Conservation (phyloP, 192 early-diverging fungal species). For the Allomyces macrogynus region DNA sequence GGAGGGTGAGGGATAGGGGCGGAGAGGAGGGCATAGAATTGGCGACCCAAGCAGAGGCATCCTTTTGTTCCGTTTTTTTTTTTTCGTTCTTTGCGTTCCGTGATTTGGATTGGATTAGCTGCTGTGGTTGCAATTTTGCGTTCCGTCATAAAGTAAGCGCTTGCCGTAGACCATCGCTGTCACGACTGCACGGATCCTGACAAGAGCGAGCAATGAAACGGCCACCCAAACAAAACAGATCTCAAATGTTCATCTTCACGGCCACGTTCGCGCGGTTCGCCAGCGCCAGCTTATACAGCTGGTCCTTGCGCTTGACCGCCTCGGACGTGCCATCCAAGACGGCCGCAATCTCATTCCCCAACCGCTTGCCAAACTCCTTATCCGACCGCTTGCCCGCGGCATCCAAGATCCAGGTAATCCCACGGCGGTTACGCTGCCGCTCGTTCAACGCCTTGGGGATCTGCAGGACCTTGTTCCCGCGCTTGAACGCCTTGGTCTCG, state of each 20-base stretch:
- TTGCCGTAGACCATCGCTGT: no score
- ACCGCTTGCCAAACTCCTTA: constrained; percentile 39
- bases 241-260: constrained; percentile 10
- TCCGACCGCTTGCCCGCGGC: constrained; percentile 41
- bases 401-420: constrained; percentile 72
- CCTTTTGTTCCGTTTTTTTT: no score
- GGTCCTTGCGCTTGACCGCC: constrained; percentile 50
- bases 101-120: no score
- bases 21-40: no score
- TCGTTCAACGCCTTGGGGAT: constrained; percentile 58
- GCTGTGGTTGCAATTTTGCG: no score
- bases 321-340: constrained; percentile 50
- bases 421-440: constrained; percentile 51
- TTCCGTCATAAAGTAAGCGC: no score
- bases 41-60: no score
- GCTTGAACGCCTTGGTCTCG: constrained; percentile 42
- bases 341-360: constrained; percentile 61
- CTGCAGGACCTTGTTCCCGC: constrained; percentile 63
- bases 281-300: constrained; percentile 60
- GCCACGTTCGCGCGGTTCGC: constrained; percentile 56
- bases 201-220: no score
- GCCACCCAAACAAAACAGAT: no score
- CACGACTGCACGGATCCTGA: no score
- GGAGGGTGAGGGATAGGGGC: no score
- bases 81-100: no score